These are phyloP conservation scores for Quercus phellos DNA, from an alignment of 331 rosid species.

Conservation along the genomic window DNA sequence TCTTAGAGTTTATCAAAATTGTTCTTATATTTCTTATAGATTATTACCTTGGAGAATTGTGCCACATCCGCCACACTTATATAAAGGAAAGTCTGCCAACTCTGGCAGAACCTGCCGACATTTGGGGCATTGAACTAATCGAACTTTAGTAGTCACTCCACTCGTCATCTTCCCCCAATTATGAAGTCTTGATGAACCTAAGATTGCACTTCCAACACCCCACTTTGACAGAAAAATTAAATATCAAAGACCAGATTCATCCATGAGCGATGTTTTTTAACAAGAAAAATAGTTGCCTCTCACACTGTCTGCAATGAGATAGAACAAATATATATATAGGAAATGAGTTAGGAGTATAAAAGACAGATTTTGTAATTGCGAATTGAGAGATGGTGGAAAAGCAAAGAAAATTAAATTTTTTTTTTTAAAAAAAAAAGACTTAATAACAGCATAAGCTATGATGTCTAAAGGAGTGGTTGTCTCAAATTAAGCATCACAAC, in stretches of 20 bases:
- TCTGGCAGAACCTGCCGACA: conserved; percentile 65
- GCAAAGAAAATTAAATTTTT: neutral
- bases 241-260: conserved; percentile 18
- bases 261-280: conserved; percentile 3
- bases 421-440: neutral
- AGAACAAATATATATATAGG: neutral
- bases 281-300: neutral
- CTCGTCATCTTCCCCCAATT: conserved; percentile 41
- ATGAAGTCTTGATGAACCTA: conserved; percentile 11
- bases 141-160: conserved; percentile 42
- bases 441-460: neutral
- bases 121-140: conserved; percentile 78
- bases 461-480: neutral
- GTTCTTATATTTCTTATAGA: neutral
- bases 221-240: conserved; percentile 1
- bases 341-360: neutral
- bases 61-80: conserved; percentile 83
- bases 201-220: conserved; percentile 11
- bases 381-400: neutral
- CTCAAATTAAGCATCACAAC: no score
- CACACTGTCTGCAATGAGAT: conserved; percentile 33
- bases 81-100: conserved; percentile 44
- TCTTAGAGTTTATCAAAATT: neutral
- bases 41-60: conserved; percentile 66
- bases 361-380: neutral